Evolutionary conservation across 352 stramenopile species (phyloP).

Genomic region (Globisporangium paddicum): DNA sequence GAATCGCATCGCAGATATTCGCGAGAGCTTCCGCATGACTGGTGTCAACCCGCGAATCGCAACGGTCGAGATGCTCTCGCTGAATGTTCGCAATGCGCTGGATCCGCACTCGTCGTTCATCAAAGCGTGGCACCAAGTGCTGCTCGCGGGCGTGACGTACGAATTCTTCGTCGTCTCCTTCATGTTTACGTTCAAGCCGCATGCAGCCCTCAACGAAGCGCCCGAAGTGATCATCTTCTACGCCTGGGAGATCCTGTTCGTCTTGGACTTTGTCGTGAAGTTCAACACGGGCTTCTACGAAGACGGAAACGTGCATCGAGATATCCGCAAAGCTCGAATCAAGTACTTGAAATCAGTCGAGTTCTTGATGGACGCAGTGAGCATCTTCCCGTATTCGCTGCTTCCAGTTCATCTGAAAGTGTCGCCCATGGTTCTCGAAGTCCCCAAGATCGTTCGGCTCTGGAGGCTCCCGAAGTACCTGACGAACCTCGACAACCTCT

Average conservation of each 20-base stretch:
- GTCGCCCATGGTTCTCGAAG: conserved; percentile 19
- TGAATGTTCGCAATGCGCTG: conserved; percentile 34
- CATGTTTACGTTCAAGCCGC: conserved; percentile 41
- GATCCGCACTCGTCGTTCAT: conserved; percentile 40
- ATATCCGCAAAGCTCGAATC: conserved; percentile 27
- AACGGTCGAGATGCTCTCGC: neutral
- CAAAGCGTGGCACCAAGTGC: conserved; percentile 47
- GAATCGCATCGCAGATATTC: conserved; percentile 4
- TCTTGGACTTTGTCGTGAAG: conserved; percentile 50
- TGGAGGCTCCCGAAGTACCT: conserved; percentile 40
- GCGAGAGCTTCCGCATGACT: conserved; percentile 9
- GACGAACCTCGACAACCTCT: conserved; percentile 48
- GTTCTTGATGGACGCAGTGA: conserved; percentile 45
- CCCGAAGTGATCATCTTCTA: conserved; percentile 22
- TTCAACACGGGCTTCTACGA: conserved; percentile 56
- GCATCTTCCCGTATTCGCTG: conserved; percentile 39
- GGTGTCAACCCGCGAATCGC: neutral
- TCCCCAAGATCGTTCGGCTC: conserved; percentile 44
- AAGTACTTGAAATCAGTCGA: conserved; percentile 44
- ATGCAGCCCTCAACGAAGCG: conserved; percentile 11
- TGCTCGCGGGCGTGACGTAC: conserved; percentile 48
- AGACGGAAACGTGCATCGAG: conserved; percentile 51
- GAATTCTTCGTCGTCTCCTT: conserved; percentile 55
- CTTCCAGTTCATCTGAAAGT: conserved; percentile 3
- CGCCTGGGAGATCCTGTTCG: conserved; percentile 40